A percentile compares a stretch with the other conserved stretches of the same genome.
Evolutionary conservation across 768 basidiomycete species (phyloP).

Genomic region (Suillus clintonianus): DNA sequence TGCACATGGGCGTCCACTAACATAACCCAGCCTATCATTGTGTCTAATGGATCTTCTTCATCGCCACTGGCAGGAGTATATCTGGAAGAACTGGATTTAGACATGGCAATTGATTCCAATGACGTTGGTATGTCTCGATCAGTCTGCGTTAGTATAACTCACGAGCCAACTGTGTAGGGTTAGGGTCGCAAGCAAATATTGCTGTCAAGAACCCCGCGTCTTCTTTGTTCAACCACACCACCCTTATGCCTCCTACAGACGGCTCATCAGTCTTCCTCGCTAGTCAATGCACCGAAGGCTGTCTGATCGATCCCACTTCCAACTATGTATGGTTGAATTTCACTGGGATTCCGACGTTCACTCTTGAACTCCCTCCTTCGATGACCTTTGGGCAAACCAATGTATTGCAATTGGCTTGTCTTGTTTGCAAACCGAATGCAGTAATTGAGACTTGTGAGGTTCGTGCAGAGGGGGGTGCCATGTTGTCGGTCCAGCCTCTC

Average conservation of each 20-base stretch:
- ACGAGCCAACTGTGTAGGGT: not conserved
- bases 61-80: constrained; percentile 10
- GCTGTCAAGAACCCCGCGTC: constrained; percentile 8
- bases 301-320: not conserved
- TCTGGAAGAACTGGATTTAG: constrained; percentile 19
- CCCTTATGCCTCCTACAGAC: constrained; percentile 12
- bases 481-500: constrained; percentile 21
- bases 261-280: constrained; percentile 26
- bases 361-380: constrained; percentile 7
- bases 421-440: constrained; percentile 23
- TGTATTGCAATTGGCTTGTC: constrained; percentile 20
- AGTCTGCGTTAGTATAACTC: not conserved
- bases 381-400: constrained; percentile 2
- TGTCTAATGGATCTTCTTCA: constrained; percentile 12
- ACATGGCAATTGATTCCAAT: constrained; percentile 6
- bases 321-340: constrained; percentile 17
- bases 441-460: constrained; percentile 31
- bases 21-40: constrained; percentile 16
- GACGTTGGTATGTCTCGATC: constrained; percentile 13
- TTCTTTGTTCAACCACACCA: constrained; percentile 23
- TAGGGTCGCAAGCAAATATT: not conserved
- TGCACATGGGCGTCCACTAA: constrained; percentile 32
- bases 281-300: constrained; percentile 21
- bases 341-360: constrained; percentile 11
- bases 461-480: constrained; percentile 17